Base-by-base conservation (phyloP, 2,329 filamentous ascomycete species). In the Torrubiella hemipterigena region DNA sequence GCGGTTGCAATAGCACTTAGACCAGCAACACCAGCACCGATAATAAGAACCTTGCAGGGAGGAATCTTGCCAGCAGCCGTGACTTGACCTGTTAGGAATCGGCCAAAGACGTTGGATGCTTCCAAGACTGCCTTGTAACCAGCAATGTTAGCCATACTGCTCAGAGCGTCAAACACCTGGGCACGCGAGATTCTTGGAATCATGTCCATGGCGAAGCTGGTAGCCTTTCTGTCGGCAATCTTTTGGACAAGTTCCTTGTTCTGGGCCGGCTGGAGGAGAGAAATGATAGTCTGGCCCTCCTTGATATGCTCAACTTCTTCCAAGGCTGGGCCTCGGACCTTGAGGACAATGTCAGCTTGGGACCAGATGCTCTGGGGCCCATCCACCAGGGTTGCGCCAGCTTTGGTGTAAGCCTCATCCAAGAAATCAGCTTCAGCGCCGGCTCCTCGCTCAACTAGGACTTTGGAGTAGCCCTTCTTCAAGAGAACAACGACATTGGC, bases 111-210 rank as follows among this genome's bases (percentile, higher is more conserved):
- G 54, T 93, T 93, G 11, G 83, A 87, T 2, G 85, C 86, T 54
- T 93, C 85, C 26, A 93, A 62, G 2, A 93, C 83, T 24, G 85
- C 86, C 55, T 93, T 93, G 59, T 94, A 94, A 1, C 86, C 86
- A 15, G 85, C 83, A 58, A 93, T 93, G 45, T 93, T 93, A 37
- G 86, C 85, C 86, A 93, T 93, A 8, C 82, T 91, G 52, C 83
- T 86, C 34, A 93, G 65, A 1, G 84, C 85, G 55, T 93, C 85
- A 45, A 93, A 93, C 1, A 82, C 77, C 51, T 93, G 86, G 2
- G 86, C 85, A 28, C 86, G 73, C 2, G 85, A 93, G 44, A 93
- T 93, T 24, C 86, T 76, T 12, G 86, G 86, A 31, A 94, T 80
- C 75, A 87, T 80, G 50, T 94, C 86, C 85, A 94, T 93, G 15